Conservation (phyloP, 192 early-diverging fungal genomes). For the Chytriomyces sp. region DNA sequence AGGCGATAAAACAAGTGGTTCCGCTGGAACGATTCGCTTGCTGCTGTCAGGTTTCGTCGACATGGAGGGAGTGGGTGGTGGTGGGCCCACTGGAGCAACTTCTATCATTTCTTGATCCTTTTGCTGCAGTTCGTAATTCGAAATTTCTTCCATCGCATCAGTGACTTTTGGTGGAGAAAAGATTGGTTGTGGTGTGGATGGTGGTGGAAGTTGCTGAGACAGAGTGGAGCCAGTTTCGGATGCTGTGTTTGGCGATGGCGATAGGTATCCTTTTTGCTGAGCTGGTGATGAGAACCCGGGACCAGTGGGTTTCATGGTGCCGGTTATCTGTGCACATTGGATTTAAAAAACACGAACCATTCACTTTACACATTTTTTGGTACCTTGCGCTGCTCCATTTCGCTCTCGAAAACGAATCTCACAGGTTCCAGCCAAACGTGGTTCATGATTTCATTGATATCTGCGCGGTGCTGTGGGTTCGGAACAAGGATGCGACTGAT, state of each 20-base stretch:
- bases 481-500: slow-evolving; percentile 60
- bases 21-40: no score
- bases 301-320: slow-evolving; percentile 6
- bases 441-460: slow-evolving; percentile 57
- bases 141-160: background rate
- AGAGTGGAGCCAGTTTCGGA: background rate
- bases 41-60: no score
- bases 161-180: background rate
- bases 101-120: no score
- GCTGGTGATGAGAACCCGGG: slow-evolving; percentile 17
- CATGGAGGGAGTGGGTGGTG: no score
- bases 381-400: slow-evolving; percentile 29
- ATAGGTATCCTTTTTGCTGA: background rate
- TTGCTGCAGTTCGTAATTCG: no score
- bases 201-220: background rate
- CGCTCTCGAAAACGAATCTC: slow-evolving; percentile 39
- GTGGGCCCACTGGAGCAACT: no score
- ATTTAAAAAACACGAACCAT: background rate
- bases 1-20: no score
- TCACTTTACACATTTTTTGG: background rate
- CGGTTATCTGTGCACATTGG: background rate
- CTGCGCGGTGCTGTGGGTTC: slow-evolving; percentile 54
- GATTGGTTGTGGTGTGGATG: background rate
- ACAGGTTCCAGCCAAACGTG: slow-evolving; percentile 51
- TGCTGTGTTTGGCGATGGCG: no score